Base-by-base conservation (phyloP, 768 basidiomycete genomes). In the Lactarius indigo region DNA sequence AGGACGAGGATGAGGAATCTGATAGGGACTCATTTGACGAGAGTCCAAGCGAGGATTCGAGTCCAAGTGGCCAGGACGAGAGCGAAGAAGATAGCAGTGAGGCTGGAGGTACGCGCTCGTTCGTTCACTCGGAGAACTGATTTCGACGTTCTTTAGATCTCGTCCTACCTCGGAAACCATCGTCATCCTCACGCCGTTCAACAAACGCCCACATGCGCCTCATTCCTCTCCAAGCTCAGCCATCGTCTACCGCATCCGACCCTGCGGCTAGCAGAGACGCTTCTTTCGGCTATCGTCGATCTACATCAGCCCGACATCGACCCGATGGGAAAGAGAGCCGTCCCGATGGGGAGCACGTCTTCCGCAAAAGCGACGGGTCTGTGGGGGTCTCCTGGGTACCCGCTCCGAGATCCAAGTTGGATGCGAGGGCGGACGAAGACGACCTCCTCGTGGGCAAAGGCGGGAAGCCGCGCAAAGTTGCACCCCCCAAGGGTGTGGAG, bases 341-440 rank as follows among this genome's bases (percentile, higher is more conserved):
- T 44, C 13, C 60, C 68, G 31, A 44, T 68, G 37, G 54, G 55
- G 30, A 63, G 60, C 41, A 63, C 73, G 28, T 74, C 66, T 42
- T 71, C 65, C 54, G 65, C 65, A 62, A 76, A 60, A 78, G 76
- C 17, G 88, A 89, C 71, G 89, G 88, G 15, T 87, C 86, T 13
- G 86, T 93, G 84, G 93, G 95, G 75, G 86, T 93, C 77, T 90
- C 85, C 58, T 96, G 93, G 85, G 79, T 91, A 35, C 93, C 93
- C 2, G 84, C 83, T 30, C 68, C 76, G 31, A 61, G 60, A 57
- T 61, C 59, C 44, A 60, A 57, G 41, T 52, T 26, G 15, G 59
- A 56, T 20, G 55, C 41, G 18, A 52, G 50, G 44, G 35, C 3
- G 12, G 37, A 80, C 67, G 77, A 77, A 37, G 77, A 68, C 47